Evolutionary conservation across 1,139 yeast genomes (phyloP).

Genomic region (Suhomyces ambrosiae): DNA sequence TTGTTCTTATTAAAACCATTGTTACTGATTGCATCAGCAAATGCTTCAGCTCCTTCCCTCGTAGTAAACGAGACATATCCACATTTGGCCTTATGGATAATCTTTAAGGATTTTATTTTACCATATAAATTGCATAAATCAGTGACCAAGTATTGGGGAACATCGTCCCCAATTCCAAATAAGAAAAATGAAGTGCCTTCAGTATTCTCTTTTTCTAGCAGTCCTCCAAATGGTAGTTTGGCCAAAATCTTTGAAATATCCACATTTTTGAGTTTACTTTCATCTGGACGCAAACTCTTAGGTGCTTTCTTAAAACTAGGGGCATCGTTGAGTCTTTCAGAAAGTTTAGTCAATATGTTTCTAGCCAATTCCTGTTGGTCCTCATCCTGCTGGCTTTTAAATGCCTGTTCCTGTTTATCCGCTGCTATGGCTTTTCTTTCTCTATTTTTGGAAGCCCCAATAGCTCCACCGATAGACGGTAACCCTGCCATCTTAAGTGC

Average conservation of each 20-base stretch:
- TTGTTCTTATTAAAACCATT: slow-evolving; percentile 32
- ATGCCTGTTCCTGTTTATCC: slow-evolving; percentile 35
- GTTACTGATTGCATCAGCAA: slow-evolving; percentile 41
- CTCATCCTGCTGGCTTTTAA: slow-evolving; percentile 18
- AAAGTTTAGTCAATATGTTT: slow-evolving; percentile 41
- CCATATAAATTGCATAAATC: slow-evolving; percentile 52
- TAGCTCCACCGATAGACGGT: slow-evolving; percentile 10
- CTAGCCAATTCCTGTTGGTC: slow-evolving; percentile 31
- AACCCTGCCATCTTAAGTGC: slow-evolving; percentile 76
- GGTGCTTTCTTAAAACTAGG: slow-evolving; percentile 12
- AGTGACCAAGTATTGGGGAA: slow-evolving; percentile 63
- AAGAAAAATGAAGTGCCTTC: slow-evolving; percentile 59
- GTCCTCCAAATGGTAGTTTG: slow-evolving; percentile 64
- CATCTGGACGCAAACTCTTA: slow-evolving; percentile 8
- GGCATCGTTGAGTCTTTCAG: slow-evolving; percentile 35
- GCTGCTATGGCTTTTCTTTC: slow-evolving; percentile 48
- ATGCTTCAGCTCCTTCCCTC: slow-evolving; percentile 55
- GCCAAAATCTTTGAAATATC: slow-evolving; percentile 54
- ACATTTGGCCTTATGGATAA: slow-evolving; percentile 65
- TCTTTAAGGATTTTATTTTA: slow-evolving; percentile 47
- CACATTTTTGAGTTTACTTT: slow-evolving; percentile 30
- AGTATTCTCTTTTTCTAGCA: slow-evolving; percentile 45
- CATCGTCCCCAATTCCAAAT: slow-evolving; percentile 68
- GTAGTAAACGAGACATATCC: slow-evolving; percentile 61
- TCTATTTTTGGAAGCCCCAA: slow-evolving; percentile 27